Conservation (phyloP, 345 rosid genomes). For the Arabis hirsuta region DNA sequence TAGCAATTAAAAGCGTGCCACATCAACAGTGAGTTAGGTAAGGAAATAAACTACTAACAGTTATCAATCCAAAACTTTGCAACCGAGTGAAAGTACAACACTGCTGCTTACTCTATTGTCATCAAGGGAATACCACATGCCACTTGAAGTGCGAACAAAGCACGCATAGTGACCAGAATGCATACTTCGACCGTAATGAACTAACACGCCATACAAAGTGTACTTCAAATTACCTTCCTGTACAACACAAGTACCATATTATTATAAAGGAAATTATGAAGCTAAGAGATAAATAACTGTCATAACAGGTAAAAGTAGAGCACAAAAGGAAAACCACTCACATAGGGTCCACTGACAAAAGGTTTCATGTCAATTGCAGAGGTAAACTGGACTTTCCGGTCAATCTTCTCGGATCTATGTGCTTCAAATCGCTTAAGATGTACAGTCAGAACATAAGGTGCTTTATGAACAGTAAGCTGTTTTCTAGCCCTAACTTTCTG, state of each 20-base stretch:
- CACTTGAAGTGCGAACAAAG: conserved; percentile 90
- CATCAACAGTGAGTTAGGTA: conserved; percentile 14
- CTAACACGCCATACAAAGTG: conserved; percentile 90
- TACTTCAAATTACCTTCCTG: conserved; percentile 94
- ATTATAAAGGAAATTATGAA: conserved; percentile 13
- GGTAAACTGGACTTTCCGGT: conserved; percentile 70
- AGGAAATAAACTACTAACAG: neutral
- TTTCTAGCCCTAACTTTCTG: conserved; percentile 86
- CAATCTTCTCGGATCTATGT: conserved; percentile 74
- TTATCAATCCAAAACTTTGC: conserved; percentile 31
- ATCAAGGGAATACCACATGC: conserved; percentile 93
- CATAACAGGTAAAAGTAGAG: neutral
- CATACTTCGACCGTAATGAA: conserved; percentile 85
- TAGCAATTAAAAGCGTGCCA: too few relatives aligned
- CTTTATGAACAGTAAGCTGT: conserved; percentile 84
- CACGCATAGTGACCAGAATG: conserved; percentile 93
- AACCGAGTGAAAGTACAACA: conserved; percentile 18
- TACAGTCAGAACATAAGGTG: conserved; percentile 80
- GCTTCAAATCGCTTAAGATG: conserved; percentile 93
- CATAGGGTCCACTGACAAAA: conserved; percentile 74
- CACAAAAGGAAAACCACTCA: conserved; percentile 52
- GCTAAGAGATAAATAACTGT: conserved; percentile 2
- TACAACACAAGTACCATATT: conserved; percentile 19
- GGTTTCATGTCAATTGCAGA: conserved; percentile 78
- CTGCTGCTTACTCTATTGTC: conserved; percentile 72